Base-by-base conservation (phyloP, 148 eudicot genomes). In the Cornus suecica region DNA sequence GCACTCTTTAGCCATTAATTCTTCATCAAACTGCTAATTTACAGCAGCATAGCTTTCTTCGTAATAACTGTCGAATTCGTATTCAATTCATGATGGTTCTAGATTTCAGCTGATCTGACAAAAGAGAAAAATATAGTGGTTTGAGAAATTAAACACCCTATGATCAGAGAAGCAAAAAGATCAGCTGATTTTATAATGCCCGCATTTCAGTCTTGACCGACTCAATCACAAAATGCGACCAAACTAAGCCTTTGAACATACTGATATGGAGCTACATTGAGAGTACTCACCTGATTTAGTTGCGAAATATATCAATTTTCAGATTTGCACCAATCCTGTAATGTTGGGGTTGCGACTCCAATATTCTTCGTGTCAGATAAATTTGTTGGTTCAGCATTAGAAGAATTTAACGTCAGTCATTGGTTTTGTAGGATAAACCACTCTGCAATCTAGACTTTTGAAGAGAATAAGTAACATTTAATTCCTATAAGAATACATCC, bases 281-380 rank as follows among this genome's bases (percentile, higher is more conserved):
- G 30, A 31, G 31, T 10, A 31, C 37, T 74, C 66, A 79, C 82
- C 70, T 64, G 74, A 69, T 61, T 68, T 34, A n/a, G 30, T 58
- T 45, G 32, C 24, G 24, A 72, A 27, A 73, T 23, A 41, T 45
- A 74, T 81, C 75, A 88, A 63, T 73, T 65, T 31, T 79, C 65
- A 18, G 78, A 77, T 25, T 78, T 54, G 80, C 88, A 80, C 98
- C 98, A 94, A 74, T 84, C 96, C 64, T 86, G 86, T 65, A 94
- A 83, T 32, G 92, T 92, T 68, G 94, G 94, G 48, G 92, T 88
- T 22, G 87, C 85, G 60, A 94, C 94, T 70, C 94, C 97, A 65
- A 94, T 76, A 68, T 90, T 92, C 68, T 79, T 88, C 96, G 90
- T 92, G 84, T 94, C 97, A 2, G 71, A 73, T 5, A 94, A 76